Base-by-base conservation (phyloP, 1,284 basidiomycete genomes). In the Cryptococcus sp. region DNA sequence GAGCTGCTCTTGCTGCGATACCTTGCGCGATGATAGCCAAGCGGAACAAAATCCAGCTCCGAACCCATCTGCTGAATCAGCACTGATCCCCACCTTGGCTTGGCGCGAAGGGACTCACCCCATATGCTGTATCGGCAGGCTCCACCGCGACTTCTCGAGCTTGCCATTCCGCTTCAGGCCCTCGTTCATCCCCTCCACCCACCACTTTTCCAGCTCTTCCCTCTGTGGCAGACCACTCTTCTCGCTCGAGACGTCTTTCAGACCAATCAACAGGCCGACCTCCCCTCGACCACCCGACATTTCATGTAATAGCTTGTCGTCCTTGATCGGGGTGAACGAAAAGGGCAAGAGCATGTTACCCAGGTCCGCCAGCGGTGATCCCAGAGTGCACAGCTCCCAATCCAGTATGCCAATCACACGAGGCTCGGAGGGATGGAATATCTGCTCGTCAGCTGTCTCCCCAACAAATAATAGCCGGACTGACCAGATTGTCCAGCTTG, bases 361-460 rank as follows among this genome's bases (percentile, higher is more conserved):
- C 2, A 97, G 77, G 67, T 97, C 93, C n/a, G 87, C 87, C 1
- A 95, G 79, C 26, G 86, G 85, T 61, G 85, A 88, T 7, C 90
- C 90, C 16, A 95, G 78, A 1, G 94, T 97, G 62, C 88, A 93
- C 33, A 97, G 75, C 67, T 97, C 93, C 93, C 93, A 97, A 69
- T 97, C 93, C 42, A 97, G 75, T 37, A 97, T 90, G 2, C 89
- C 93, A 60, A 97, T 92, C 2, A 97, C 91, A 39, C 82, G 77
- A 51, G 92, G 88, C 72, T 95, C 85, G 2, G 85, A 91, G 0
- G 87, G 86, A 65, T 97, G 92, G 74, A 92, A 97, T 53, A 97
- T 81, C 61, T 66, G 40, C 12, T 18, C 7, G 24, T 3, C 42
- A 18, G 11, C n/a, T n/a, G n/a, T n/a, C n/a, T n/a, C 12, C 3